Base-by-base conservation (phyloP, 805 yeast genomes). In the Myxozyma neglecta region DNA sequence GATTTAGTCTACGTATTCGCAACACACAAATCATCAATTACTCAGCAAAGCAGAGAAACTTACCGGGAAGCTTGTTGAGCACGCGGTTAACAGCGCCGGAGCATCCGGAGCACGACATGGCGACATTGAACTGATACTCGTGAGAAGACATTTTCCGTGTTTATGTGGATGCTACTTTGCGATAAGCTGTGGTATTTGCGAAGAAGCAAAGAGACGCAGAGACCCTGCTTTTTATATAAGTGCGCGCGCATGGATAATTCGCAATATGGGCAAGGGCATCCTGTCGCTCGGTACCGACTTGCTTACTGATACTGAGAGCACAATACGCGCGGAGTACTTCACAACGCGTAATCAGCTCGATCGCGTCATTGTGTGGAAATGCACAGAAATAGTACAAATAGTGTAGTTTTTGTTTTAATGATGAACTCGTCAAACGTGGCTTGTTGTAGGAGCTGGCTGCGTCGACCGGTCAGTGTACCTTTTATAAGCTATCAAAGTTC, bases 81-180 rank as follows among this genome's bases (percentile, higher is more conserved):
- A 85, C 97, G 70, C 89, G 84, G 74, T 85, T 83, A 53, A 93
- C 89, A 6, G 98, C 97, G 60, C 82, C 84, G 24, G 96, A 88
- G 76, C 99, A 93, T 75, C 83, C 90, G 13, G 88, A 82, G 72
- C 97, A 92, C 57, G 89, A 70, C 97, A 91, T 91, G 49, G 86
- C 79, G 60, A 92, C 97, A 64, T 90, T 82, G 74, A 83, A 91
- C 68, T 86, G 88, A 75, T 88, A 90, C 70, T 87, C 83, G 73
- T 85, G 85, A 20, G 49, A 16, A 11, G 52, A 36, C 57, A 54
- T 54, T 24, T 18, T 40, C 8, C n/a, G 1, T 4, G 29, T 16
- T 39, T 35, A 16, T 5, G 39, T 20, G 5, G 18, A 14, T 29
- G 16, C 7, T 20, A 36, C 14, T 20, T 39, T n/a, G 3, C 13